Percentiles rank a stretch among this genome's conserved stretches.
These are phyloP conservation scores for Juglanconis sp. DNA, from an alignment of 2,329 filamentous ascomycete species.

Conservation along the genomic window DNA sequence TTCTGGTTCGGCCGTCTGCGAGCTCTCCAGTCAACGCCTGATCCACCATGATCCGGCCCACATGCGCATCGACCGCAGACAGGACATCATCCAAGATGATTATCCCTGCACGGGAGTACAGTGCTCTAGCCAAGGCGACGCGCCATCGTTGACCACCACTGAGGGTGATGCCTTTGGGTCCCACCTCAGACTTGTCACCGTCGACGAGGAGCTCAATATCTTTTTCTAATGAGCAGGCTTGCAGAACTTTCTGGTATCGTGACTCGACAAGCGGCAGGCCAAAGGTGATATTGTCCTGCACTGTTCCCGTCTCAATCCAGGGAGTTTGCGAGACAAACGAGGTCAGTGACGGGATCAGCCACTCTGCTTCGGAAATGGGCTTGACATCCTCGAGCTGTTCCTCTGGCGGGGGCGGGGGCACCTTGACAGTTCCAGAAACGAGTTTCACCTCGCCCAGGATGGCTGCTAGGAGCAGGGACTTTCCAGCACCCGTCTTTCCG, in stretches of 20 bases:
- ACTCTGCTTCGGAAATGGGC: constrained; percentile 24
- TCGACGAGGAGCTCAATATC: constrained; percentile 41
- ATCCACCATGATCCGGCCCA: constrained; percentile 46
- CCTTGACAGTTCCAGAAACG: constrained; percentile 28
- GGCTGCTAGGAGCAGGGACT: constrained; percentile 36
- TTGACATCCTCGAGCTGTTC: constrained; percentile 21
- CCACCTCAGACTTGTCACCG: constrained; percentile 42
- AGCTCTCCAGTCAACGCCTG: constrained; percentile 51
- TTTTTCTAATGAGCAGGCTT: constrained; percentile 41
- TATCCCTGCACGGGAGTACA: constrained; percentile 42
- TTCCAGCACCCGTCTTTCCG: constrained; percentile 38
- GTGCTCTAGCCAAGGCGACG: constrained; percentile 41
- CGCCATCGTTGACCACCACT: constrained; percentile 46
- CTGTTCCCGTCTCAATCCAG: constrained; percentile 44
- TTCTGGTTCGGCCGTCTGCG: constrained; percentile 52
- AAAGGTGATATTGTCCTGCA: constrained; percentile 44
- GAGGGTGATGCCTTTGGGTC: constrained; percentile 40
- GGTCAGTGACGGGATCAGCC: constrained; percentile 36
- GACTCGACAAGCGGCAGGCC: constrained; percentile 35
- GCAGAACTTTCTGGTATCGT: constrained; percentile 44
- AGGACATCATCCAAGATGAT: constrained; percentile 47
- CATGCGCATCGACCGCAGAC: constrained; percentile 46
- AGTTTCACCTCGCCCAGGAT: constrained; percentile 38
- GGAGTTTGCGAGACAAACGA: constrained; percentile 45
- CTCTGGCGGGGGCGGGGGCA: constrained; percentile 25